Conservation (phyloP, 805 yeast genomes). For the Kuraishia ogatae region DNA sequence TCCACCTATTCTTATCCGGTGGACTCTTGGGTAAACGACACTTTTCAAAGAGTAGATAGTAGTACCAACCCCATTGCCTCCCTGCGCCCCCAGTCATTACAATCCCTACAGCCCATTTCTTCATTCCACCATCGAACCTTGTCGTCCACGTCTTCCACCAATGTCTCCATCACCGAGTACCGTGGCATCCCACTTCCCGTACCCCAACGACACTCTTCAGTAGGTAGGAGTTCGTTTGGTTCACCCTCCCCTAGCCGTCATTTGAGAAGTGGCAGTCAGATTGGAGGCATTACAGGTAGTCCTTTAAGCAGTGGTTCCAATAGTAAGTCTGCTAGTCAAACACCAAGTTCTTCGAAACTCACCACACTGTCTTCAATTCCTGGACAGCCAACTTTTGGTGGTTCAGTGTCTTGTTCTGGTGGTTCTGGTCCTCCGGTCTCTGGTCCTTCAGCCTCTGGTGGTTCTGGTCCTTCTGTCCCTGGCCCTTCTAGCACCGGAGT, state of each 20-base stretch:
- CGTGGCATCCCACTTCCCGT: slow-evolving; percentile 29
- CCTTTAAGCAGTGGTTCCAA: background rate
- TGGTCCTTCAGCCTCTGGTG: too few species aligned
- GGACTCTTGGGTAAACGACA: background rate
- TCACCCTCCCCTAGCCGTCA: background rate
- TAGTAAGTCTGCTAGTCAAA: too few species aligned
- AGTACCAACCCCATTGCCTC: background rate
- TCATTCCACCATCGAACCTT: background rate
- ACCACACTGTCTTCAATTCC: too few species aligned
- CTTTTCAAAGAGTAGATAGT: background rate
- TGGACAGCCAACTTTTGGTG: too few species aligned
- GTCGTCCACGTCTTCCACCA: background rate
- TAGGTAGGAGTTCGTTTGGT: background rate
- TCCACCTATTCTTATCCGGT: background rate
- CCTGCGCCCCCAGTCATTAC: background rate
- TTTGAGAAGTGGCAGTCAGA: too few species aligned
- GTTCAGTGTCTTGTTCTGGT: too few species aligned
- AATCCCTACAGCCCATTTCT: background rate
- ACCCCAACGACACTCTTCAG: background rate
- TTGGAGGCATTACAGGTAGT: background rate
- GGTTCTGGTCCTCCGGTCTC: too few species aligned
- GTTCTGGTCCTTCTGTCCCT: too few species aligned
- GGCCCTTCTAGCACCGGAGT: too few species aligned
- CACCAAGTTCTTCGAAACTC: too few species aligned
- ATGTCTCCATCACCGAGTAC: slow-evolving; percentile 32